Evolutionary conservation across 179 eudicot species (phyloP), one percentile per base, ranked within the genome.

Genomic region (Spinacia oleracea): DNA sequence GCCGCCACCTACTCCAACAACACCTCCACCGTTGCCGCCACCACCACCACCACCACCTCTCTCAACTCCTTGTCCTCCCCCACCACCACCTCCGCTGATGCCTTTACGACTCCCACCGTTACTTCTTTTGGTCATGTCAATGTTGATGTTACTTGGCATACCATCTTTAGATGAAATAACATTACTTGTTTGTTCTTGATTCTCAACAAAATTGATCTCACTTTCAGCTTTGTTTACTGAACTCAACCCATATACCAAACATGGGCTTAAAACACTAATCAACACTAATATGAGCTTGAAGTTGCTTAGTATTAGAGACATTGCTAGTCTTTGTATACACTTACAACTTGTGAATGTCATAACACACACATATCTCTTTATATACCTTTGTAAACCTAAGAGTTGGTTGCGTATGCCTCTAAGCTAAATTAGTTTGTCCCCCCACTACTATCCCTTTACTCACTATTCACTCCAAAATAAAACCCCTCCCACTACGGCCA

Each of bases 401-500:
- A 16, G 53, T 69, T 71, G 35, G 48, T 35, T 66, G 70, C 70
- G 70, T 38, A 35, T 66, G 70, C 25, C 15, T 38, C 48, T 66
- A 25, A 7, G 5, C 43, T 46, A 46, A 46, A 46, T 15, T 66
- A 66, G 14, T 66, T 66, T 35, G 70, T 66, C 70, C 46, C 70
- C 70, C n/a, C 31, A 9, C 11, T 15, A 20, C 62, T 14, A 60
- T 29, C 7, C 45, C 70, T 66, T 35, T 66, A 66, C 70, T 38
- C 46, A 18, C 1, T 34, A 34, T 66, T 6, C 70, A 66, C 70
- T 66, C 70, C 70, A 66, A 5, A 14, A 31, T 25, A n/a, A 9
- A 0, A 45, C 48, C 60, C 25, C 29, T 2, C 63, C 63, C n/a
- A n/a, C n/a, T n/a, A 56, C 23, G 20, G 21, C 25, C 62, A 56